These are phyloP conservation scores for Wickerhamomyces alni DNA, from an alignment of 805 yeast species.

Conservation along the genomic window DNA sequence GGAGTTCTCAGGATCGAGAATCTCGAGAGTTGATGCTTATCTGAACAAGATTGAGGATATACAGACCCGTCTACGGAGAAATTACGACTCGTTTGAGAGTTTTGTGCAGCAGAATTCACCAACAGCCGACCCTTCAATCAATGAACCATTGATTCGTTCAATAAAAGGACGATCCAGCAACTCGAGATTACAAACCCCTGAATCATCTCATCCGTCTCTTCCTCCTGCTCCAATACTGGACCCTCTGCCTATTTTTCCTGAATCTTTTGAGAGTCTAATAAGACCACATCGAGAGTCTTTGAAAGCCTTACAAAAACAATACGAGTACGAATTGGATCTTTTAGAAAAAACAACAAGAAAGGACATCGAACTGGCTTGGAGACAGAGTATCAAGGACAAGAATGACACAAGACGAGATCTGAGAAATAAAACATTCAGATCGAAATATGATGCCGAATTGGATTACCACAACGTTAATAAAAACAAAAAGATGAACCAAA, in stretches of 20 bases:
- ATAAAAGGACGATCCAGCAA: too few relatives aligned
- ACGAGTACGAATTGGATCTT: constrained; percentile 14
- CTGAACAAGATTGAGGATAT: constrained; percentile 26
- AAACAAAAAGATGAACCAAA: constrained; percentile 3
- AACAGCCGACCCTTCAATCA: constrained; percentile 6
- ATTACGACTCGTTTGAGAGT: constrained; percentile 13
- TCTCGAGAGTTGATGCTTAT: constrained; percentile 27
- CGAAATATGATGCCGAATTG: constrained; percentile 5
- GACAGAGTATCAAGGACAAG: constrained; percentile 14
- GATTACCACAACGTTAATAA: constrained; percentile 14
- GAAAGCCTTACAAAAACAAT: constrained; percentile 9
- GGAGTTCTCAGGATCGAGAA: constrained; percentile 24
- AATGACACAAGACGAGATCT: constrained; percentile 8
- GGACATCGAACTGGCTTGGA: constrained; percentile 18
- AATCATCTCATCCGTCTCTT: too few relatives aligned
- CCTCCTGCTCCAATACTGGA: constrained; percentile 10
- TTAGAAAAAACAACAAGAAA: constrained; percentile 13
- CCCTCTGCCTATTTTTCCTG: constrained; percentile 17
- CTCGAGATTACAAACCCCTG: too few relatives aligned
- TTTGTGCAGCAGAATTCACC: constrained; percentile 15
- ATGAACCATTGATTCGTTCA: constrained; percentile 12
- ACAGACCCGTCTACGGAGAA: constrained; percentile 18
- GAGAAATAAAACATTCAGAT: constrained; percentile 1
- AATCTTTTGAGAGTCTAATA: constrained; percentile 14
- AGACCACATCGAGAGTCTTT: constrained; percentile 12